Conservation (phyloP, 2,329 filamentous ascomycete species). For the Ampelomyces quisqualis region DNA sequence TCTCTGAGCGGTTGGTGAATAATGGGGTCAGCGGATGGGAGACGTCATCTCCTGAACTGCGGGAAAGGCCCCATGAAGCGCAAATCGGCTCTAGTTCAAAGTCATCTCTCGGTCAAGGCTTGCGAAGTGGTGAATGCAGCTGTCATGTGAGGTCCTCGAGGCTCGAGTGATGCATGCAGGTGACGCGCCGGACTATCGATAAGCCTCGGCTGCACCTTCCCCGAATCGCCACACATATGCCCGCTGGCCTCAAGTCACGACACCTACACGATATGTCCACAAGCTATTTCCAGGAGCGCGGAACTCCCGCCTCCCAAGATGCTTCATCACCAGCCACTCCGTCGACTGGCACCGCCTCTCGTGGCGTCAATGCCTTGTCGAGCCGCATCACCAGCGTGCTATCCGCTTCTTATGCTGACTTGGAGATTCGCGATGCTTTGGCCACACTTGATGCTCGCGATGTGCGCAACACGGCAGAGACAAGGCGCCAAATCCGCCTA, state of each 20-base stretch:
- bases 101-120: constrained; percentile 21
- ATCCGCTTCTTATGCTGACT: constrained; percentile 88
- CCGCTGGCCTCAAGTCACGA: constrained; percentile 17
- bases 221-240: constrained; percentile 8
- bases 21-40: constrained; percentile 19
- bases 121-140: constrained; percentile 16
- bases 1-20: constrained; percentile 7
- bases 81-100: constrained; percentile 14
- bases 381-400: constrained; percentile 82
- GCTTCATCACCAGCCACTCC: constrained; percentile 31
- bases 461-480: constrained; percentile 72
- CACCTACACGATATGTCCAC: constrained; percentile 28
- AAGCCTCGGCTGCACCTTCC: constrained; percentile 29
- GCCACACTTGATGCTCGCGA: constrained; percentile 72
- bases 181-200: constrained; percentile 32
- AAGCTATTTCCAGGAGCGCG: constrained; percentile 38
- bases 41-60: constrained; percentile 17
- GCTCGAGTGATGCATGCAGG: constrained; percentile 24
- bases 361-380: constrained; percentile 65
- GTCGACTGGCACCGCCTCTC: constrained; percentile 23
- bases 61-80: constrained; percentile 26
- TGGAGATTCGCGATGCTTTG: constrained; percentile 85
- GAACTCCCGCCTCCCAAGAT: constrained; percentile 29
- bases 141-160: constrained; percentile 24
- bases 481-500: constrained; percentile 74